Evolutionary conservation across 2,329 filamentous ascomycete genomes (phyloP), one percentile per base, ranked within the genome.

Genomic region (Aspergillus flavus): DNA sequence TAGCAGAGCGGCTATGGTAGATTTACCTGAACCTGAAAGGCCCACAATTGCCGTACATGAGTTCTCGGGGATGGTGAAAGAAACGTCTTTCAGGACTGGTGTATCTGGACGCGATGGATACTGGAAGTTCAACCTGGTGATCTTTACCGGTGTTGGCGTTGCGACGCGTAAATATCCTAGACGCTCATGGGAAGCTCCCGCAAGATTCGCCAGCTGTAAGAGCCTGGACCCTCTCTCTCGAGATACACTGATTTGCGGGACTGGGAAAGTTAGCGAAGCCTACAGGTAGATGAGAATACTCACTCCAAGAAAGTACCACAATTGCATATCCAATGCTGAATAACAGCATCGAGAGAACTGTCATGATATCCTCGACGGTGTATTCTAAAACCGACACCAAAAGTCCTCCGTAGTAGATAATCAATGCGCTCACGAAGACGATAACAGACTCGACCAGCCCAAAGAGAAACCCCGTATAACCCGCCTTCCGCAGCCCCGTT

Each of bases 21-120:
- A 94, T 79, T 99, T 98, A 1, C 95, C 94, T n/a, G 90, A 92
- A 0, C 95, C 94, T 0, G 93, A 97, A 0, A 86, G 80, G 1
- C 94, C 94, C 2, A 96, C 93, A 23, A 98, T 87, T 2, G 92
- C 93, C 0, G 89, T 89, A 68, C 87, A 91, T 4, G 85, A 87
- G 26, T 89, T 88, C 0, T 84, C 76, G 1, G 82, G 73, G 58
- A 97, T 86, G 0, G 78, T 80, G 9, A 97, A 80, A n/a, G 83
- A 87, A n/a, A 96, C 75, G 26, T 86, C 80, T 11, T 82, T 81
- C 2, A 97, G 81, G 0, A 92, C 86, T 0, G 74, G 72, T 0
- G 80, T 80, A 1, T 80, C 75, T 0, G 83, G 82, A 0, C 84
- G 81, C 2, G 83, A 82, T 0, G 91, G 89, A 71, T 97, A 97